phyloP scores from a whole-genome alignment of 495 filamentous ascomycete genomes.

The Opeltia flavorubescens region DNA sequence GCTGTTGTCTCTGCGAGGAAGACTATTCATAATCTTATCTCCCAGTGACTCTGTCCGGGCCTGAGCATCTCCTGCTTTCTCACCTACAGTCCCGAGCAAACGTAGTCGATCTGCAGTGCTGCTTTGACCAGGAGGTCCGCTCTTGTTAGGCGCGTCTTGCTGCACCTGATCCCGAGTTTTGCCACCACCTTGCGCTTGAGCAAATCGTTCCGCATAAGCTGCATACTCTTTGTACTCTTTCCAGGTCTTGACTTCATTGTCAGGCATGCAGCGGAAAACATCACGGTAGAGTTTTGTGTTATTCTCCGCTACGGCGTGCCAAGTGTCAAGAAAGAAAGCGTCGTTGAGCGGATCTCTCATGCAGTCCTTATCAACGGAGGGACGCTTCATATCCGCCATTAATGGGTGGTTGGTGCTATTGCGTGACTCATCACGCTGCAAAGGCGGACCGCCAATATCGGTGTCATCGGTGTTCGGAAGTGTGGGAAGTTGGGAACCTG shows the following conservation, averaged over 20 bases:
- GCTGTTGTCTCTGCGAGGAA: slow-evolving; percentile 1
- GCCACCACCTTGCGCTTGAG: slow-evolving; percentile 42
- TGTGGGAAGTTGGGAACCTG: slow-evolving; percentile 50
- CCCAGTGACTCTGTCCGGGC: slow-evolving; percentile 17
- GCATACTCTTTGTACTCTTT: slow-evolving; percentile 83
- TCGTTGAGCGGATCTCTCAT: slow-evolving; percentile 75
- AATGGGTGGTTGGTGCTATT: slow-evolving; percentile 37
- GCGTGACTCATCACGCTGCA: slow-evolving; percentile 29
- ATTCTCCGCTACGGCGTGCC: slow-evolving; percentile 79
- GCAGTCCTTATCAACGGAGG: slow-evolving; percentile 50
- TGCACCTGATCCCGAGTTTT: slow-evolving; percentile 35
- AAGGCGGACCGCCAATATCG: slow-evolving; percentile 59
- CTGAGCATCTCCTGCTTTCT: slow-evolving; percentile 21
- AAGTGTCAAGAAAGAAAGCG: slow-evolving; percentile 72
- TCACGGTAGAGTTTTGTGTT: slow-evolving; percentile 86
- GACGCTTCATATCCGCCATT: slow-evolving; percentile 50
- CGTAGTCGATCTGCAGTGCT: slow-evolving; percentile 18
- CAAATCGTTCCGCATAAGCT: slow-evolving; percentile 66
- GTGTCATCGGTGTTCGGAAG: slow-evolving; percentile 58
- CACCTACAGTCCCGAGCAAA: slow-evolving; percentile 19
- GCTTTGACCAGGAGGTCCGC: slow-evolving; percentile 30
- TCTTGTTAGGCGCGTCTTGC: slow-evolving; percentile 26
- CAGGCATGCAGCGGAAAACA: slow-evolving; percentile 94
- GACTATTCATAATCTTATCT: slow-evolving; percentile 18
- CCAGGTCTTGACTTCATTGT: slow-evolving; percentile 88